Evolutionary conservation across 108 stramenopile genomes (phyloP), one percentile per base, ranked within the genome.

Genomic region (Cyclotella cryptica): DNA sequence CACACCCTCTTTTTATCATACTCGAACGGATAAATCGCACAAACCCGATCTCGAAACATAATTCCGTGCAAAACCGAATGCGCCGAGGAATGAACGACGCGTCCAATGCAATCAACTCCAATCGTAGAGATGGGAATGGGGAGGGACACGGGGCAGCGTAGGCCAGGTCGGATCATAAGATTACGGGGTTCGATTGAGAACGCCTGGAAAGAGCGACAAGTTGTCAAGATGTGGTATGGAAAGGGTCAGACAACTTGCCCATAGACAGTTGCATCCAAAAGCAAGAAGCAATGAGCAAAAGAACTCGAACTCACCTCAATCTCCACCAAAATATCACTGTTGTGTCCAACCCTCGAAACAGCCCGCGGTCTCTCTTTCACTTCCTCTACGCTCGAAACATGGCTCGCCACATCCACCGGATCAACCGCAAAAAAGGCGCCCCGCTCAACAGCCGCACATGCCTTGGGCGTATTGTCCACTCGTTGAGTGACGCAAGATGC

Each of bases 251-350:
- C 13, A 8, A 9, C 30, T 3, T 1, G 15, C 13, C 18, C 40
- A 40, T 9, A 4, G 19, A 26, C 8, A 40, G 22, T 10, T 18
- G 3, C 35, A 26, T 39, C 1, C 1, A 21, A 12, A 40, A 3
- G 9, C 40, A 62, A 14, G 17, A 1, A 35, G 0, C 7, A 39
- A 57, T 57, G 1, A 57, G 24, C 15, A 21, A 58, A 27, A 27
- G 5, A 27, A 27, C 55, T 1, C 4, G 21, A 43, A 79, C 78
- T 21, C 22, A 79, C 78, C 69, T 82, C 81, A 21, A 82, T 75
- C 55, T 75, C 74, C 17, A 82, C 74, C 64, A 82, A 53, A 11
- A 82, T 67, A 72, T 82, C 81, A 54, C 75, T 82, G 62, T 69
- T 51, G 49, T 82, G 81, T 51, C 49, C 62, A 28, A 68, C 52